Percentiles rank a stretch among this genome's conserved stretches.
Evolutionary conservation across 2,329 filamentous ascomycete genomes (phyloP).

Genomic region (Botryotinia globosa): DNA sequence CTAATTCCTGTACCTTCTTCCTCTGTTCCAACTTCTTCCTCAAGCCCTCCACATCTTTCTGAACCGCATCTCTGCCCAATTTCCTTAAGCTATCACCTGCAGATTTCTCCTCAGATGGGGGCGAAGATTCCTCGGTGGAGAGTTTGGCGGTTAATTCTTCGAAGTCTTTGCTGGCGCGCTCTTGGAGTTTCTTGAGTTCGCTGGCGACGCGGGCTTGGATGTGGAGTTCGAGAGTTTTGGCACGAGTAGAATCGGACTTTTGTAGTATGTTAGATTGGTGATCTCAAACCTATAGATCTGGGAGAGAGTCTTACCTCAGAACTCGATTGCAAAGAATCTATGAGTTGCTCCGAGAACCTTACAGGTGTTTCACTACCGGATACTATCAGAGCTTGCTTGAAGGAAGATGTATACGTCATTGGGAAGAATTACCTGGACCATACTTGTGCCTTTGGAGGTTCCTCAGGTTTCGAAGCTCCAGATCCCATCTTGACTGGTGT

Average conservation of each 20-base stretch:
- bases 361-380: conserved; percentile 56
- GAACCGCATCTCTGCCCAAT: conserved; percentile 48
- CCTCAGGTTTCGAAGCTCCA: conserved; percentile 35
- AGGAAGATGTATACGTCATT: not conserved
- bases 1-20: conserved; percentile 66
- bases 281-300: not conserved
- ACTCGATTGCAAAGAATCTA: conserved; percentile 79
- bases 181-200: conserved; percentile 78
- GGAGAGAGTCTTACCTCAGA: conserved; percentile 64
- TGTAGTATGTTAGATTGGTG: not conserved
- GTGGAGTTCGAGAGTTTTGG: conserved; percentile 78
- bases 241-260: conserved; percentile 84
- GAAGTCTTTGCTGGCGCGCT: conserved; percentile 67
- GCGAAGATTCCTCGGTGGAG: conserved; percentile 38
- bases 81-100: conserved; percentile 38
- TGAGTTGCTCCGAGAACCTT: conserved; percentile 74
- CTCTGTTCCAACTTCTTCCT: conserved; percentile 58
- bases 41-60: conserved; percentile 58
- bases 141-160: conserved; percentile 65
- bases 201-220: conserved; percentile 82
- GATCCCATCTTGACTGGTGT: conserved; percentile 35
- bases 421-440: conserved; percentile 33
- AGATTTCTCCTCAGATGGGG: conserved; percentile 25
- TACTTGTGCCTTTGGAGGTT: conserved; percentile 32
- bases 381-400: conserved; percentile 20